Conservation (phyloP, 306 rosid genomes). For the Cucurbita pepo region DNA sequence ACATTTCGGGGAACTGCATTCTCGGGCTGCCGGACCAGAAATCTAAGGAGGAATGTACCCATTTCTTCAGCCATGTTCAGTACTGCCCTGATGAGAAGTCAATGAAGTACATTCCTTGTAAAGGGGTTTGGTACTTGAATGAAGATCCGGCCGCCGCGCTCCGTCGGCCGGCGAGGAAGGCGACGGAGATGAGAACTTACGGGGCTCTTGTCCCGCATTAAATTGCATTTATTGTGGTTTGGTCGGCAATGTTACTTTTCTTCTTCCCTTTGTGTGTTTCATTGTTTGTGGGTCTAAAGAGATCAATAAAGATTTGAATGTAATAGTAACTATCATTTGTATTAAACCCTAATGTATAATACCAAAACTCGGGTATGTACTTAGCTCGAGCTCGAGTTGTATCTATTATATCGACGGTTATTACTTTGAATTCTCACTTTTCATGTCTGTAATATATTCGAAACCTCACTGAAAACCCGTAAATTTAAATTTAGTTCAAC, state of each 20-base stretch:
- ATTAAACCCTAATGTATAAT: background rate
- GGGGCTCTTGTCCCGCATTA: background rate
- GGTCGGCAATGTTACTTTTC: background rate
- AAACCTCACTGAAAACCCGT: too few relatives aligned
- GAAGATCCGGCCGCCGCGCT: background rate
- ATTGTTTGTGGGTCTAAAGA: too few relatives aligned
- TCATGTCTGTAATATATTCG: too few relatives aligned
- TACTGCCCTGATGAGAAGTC: conserved; percentile 15
- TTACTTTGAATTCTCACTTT: background rate
- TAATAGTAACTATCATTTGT: background rate
- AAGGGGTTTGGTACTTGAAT: background rate
- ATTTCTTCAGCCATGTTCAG: conserved; percentile 9
- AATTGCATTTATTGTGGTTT: background rate
- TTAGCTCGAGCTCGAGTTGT: too few relatives aligned
- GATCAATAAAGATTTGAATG: too few relatives aligned
- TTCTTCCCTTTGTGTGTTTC: background rate
- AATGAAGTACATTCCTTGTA: conserved; percentile 31
- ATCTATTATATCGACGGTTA: too few relatives aligned
- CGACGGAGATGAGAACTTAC: conserved; percentile 3
- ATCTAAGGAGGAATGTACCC: conserved; percentile 13
- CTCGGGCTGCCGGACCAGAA: conserved; percentile 29
- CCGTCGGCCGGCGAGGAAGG: background rate
- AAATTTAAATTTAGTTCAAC: too few relatives aligned
- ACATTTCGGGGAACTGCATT: conserved; percentile 44
- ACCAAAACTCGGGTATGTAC: background rate